Base-by-base conservation (phyloP, 768 basidiomycete genomes). In the Russula sp. region DNA sequence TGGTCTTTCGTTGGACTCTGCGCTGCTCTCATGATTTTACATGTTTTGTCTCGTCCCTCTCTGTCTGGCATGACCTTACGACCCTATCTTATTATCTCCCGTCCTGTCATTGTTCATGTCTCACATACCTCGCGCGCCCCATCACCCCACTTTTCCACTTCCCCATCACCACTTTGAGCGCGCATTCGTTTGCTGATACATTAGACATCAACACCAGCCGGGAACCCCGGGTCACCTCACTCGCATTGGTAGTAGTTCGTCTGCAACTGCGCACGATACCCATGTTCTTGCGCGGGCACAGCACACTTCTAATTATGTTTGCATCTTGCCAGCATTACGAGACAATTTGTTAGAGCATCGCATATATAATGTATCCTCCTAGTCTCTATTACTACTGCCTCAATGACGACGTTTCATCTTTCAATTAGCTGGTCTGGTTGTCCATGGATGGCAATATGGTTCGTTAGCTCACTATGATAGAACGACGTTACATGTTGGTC, bases 271-370 rank as follows among this genome's bases (percentile, higher is more conserved):
- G 75, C 73, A 72, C 76, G 77, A 73, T 71, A 75, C 75, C 73
- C 75, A 71, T 72, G 72, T 65, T 66, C 71, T 66, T 64, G 63
- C 61, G 68, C 68, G 70, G 66, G 74, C 76, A 77, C 77, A 79
- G 80, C 79, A 81, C 56, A 68, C 59, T 67, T 65, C 63, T 67
- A 61, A 68, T 66, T 66, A 53, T 56, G 63, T 61, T 57, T 40
- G 57, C 54, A 74, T 74, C 74, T 74, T 66, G 62, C 71, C 74
- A 75, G 75, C 75, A 80, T 79, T 71, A 84, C 84, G 83, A 84
- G 82, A 83, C 82, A 83, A 77, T 82, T 77, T 80, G 75, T 76
- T 83, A 84, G 84, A 86, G 84, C 84, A 84, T 84, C 83, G 82
- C 82, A 84, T 76, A 80, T 74, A 75, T 70, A 61, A 73, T 69